phyloP scores from a whole-genome alignment of 148 eudicot genomes.

The Silene conica region DNA sequence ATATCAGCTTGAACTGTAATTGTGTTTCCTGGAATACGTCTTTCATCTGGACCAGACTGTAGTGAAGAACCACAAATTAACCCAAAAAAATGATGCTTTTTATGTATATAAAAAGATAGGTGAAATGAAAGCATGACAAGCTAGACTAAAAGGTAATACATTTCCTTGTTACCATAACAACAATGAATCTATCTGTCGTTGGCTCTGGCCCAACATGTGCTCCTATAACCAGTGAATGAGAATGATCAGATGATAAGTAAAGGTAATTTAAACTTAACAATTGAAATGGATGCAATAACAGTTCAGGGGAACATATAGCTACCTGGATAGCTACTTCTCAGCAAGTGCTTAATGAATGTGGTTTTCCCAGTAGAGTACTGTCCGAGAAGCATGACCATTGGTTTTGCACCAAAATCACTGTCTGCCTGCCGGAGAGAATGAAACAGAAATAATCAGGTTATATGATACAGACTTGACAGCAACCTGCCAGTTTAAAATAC shows the following conservation, averaged over 20 bases:
- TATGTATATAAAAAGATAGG: background rate
- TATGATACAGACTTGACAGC: background rate
- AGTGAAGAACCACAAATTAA: slow-evolving; percentile 7
- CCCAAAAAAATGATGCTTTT: background rate
- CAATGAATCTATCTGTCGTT: slow-evolving; percentile 87
- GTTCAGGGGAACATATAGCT: slow-evolving; percentile 8
- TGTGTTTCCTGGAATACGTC: slow-evolving; percentile 88
- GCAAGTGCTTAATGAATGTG: slow-evolving; percentile 87
- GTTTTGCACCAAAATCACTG: slow-evolving; percentile 90
- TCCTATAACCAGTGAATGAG: slow-evolving; percentile 36
- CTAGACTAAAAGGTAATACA: slow-evolving; percentile 1
- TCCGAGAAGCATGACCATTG: slow-evolving; percentile 99
- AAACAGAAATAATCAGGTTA: background rate
- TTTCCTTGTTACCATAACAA: slow-evolving; percentile 60
- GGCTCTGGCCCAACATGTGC: slow-evolving; percentile 99
- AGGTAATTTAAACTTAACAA: background rate
- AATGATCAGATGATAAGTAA: slow-evolving; percentile 14
- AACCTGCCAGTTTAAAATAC: background rate
- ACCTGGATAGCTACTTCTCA: slow-evolving; percentile 77
- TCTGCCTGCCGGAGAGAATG: slow-evolving; percentile 39
- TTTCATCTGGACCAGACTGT: slow-evolving; percentile 84
- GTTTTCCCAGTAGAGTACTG: slow-evolving; percentile 98
- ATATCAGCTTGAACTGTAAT: slow-evolving; percentile 76
- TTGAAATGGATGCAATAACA: background rate
- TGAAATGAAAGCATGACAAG: slow-evolving; percentile 9